Conservation (phyloP, 169 alveolate species). For the Plasmodium coatneyi region DNA sequence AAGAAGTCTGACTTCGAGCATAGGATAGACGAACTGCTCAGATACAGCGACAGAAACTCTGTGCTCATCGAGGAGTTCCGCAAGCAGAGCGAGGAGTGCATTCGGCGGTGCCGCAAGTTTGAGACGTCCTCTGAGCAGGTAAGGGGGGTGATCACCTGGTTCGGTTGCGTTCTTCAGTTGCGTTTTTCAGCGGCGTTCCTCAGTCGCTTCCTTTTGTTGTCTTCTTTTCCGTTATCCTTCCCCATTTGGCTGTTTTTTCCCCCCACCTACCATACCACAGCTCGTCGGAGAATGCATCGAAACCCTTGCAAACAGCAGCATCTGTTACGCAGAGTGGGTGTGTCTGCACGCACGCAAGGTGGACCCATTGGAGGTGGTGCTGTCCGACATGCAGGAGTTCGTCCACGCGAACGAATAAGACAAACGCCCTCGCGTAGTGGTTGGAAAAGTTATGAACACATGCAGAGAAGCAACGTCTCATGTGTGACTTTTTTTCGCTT, state of each 20-base stretch:
- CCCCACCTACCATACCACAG: not conserved
- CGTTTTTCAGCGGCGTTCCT: no score
- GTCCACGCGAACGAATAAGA: constrained; percentile 3
- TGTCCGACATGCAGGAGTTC: constrained; percentile 22
- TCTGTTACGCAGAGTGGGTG: constrained; percentile 70
- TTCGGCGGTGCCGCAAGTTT: constrained; percentile 66
- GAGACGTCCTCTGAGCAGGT: constrained; percentile 74
- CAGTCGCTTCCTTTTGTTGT: not conserved
- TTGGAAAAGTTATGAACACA: not conserved
- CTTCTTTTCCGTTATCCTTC: no score
- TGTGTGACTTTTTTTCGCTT: not conserved
- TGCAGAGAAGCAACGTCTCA: no score
- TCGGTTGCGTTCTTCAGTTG: not conserved
- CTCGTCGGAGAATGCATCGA: constrained; percentile 65
- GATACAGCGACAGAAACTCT: constrained; percentile 29
- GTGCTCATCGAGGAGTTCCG: constrained; percentile 46
- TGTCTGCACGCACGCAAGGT: constrained; percentile 44
- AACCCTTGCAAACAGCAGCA: constrained; percentile 46
- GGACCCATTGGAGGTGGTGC: constrained; percentile 34
- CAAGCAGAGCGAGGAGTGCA: constrained; percentile 71
- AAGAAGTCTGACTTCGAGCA: constrained; percentile 43
- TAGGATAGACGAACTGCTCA: constrained; percentile 13
- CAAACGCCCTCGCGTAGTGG: not conserved
- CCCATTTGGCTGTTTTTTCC: not conserved
- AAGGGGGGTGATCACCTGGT: not conserved